Evolutionary conservation across 164 flowering plant species (phyloP), one percentile per base, ranked within the genome.

Genomic region (Annona cherimola): DNA sequence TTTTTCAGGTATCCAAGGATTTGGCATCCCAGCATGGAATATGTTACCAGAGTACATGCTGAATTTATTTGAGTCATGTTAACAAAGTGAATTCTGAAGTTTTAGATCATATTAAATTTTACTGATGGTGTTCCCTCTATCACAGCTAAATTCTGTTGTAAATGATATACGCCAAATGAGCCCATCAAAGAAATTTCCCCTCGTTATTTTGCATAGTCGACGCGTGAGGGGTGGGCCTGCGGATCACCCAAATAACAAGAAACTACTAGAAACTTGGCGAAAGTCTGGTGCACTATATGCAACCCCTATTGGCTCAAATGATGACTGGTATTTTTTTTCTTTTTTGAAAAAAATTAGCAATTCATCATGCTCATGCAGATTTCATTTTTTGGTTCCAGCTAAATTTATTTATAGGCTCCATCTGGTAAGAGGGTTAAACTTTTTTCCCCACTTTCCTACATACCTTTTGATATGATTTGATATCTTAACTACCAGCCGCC

Each of bases 231-330:
- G 88, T 60, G 95, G 93, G 65, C 87, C 88, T 71, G 93, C 94
- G 19, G 75, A 71, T 69, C 68, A 76, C 61, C 90, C 91, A 63
- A 73, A 76, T 61, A 88, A 89, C 79, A 86, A 79, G 79, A 79
- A 71, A 68, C 75, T 90, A 73, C 63, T 96, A 68, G 90, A 87
- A 63, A 72, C 50, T 61, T 96, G 98, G 99, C 81, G 73, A 76
- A 83, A 67, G 9, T 76, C 90, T 45, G 91, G 90, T 66, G 90
- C 90, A 46, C 88, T 96, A 39, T 96, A 96, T 85, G 81, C 85
- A 8, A 88, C 96, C 35, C 98, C 99, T 70, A 43, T 62, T 60
- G 96, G 98, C 69, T 93, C 97, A 69, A 93, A 96, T 85, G 99
- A 96, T 84, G 98, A 96, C 81, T 96, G 99, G 99, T 94, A 79